These are phyloP conservation scores for Amanita pseudoporphyria DNA, from an alignment of 768 basidiomycete species.

Conservation along the genomic window DNA sequence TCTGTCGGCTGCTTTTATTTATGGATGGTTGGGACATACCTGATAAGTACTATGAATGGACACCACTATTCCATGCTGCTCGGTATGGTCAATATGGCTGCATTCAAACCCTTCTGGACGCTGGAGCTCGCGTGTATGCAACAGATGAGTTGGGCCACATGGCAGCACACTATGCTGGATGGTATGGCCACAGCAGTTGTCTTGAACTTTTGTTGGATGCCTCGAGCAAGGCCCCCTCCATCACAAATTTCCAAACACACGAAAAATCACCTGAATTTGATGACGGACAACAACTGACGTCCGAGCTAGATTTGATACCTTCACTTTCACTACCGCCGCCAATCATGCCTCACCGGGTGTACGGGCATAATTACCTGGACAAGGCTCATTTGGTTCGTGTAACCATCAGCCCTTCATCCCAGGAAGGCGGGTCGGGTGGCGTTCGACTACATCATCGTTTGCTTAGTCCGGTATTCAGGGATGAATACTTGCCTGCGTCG, in stretches of 20 bases:
- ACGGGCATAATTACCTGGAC: constrained; percentile 94
- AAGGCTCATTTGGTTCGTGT: constrained; percentile 80
- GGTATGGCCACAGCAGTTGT: constrained; percentile 81
- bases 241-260: constrained; percentile 10
- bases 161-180: constrained; percentile 91
- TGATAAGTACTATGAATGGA: constrained; percentile 99
- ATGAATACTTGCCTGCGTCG: constrained; percentile 58
- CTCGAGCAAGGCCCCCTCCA: constrained; percentile 21
- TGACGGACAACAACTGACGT: constrained; percentile 30
- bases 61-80: constrained; percentile 91
- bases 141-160: constrained; percentile 79
- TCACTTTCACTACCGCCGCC: constrained; percentile 93
- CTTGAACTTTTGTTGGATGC: constrained; percentile 50
- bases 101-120: constrained; percentile 68
- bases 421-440: constrained; percentile 14
- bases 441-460: constrained; percentile 70
- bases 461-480: constrained; percentile 57
- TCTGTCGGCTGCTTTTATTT: constrained; percentile 67
- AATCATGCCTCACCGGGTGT: constrained; percentile 95
- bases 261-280: constrained; percentile 32
- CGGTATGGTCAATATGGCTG: constrained; percentile 74
- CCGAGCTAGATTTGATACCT: constrained; percentile 87
- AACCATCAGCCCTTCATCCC: constrained; percentile 33
- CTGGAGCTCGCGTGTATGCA: constrained; percentile 65
- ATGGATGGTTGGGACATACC: constrained; percentile 76